phyloP scores from a whole-genome alignment of 1,284 basidiomycete genomes.

The Phlebopus sp. region DNA sequence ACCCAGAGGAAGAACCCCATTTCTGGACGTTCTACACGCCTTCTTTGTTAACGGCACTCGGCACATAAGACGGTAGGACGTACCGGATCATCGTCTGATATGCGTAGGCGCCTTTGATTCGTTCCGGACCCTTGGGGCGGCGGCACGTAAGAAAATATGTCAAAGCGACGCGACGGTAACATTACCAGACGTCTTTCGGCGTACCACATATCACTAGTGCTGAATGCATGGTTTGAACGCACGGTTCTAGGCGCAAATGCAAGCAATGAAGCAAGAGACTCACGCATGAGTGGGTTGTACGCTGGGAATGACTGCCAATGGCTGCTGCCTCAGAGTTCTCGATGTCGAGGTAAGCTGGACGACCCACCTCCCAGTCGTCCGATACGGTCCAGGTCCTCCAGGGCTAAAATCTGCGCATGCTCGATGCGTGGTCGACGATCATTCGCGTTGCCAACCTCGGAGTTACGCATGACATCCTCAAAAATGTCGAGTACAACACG shows the following conservation, averaged over 20 bases:
- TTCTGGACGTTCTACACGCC: conserved; percentile 36
- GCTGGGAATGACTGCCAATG: conserved; percentile 75
- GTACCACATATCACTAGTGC: conserved; percentile 90
- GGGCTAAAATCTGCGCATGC: conserved; percentile 85
- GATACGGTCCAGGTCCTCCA: conserved; percentile 65
- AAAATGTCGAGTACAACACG: conserved; percentile 78
- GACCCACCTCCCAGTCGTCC: conserved; percentile 68
- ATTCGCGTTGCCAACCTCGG: conserved; percentile 34
- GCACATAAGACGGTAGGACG: conserved; percentile 25
- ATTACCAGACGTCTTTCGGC: conserved; percentile 75
- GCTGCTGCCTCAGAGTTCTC: not conserved
- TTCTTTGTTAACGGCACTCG: too few species aligned
- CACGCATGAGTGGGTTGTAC: conserved; percentile 92
- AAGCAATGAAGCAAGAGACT: conserved; percentile 23
- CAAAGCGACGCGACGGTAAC: not conserved
- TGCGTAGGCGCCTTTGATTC: conserved; percentile 86
- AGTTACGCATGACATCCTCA: conserved; percentile 45
- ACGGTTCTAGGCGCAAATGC: not conserved
- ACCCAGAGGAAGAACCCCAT: conserved; percentile 70
- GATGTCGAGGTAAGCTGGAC: not conserved
- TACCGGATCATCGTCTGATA: conserved; percentile 77
- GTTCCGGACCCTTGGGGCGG: conserved; percentile 63
- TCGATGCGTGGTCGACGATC: conserved; percentile 77
- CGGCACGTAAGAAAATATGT: conserved; percentile 1
- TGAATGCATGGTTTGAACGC: conserved; percentile 35